Evolutionary conservation across 441 rosid genomes (phyloP).

Genomic region (Metrosideros polymorpha): DNA sequence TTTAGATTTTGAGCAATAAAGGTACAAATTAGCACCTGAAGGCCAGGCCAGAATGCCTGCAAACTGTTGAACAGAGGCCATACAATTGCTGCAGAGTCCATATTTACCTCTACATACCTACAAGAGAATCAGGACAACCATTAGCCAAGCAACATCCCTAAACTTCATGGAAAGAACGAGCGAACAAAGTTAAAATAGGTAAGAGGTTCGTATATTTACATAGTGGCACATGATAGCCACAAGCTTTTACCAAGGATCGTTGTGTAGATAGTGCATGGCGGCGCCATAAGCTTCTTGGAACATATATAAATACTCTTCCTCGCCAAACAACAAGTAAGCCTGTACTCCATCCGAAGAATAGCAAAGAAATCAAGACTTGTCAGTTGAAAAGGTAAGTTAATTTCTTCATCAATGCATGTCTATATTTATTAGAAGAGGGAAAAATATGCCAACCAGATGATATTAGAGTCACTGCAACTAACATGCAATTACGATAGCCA

Average conservation of each 20-base stretch:
- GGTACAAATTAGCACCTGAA: slow-evolving; percentile 49
- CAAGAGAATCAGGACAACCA: neutral
- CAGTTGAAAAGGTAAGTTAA: neutral
- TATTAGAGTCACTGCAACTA: neutral
- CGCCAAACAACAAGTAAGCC: slow-evolving; percentile 96
- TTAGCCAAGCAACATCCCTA: slow-evolving; percentile 3
- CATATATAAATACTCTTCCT: slow-evolving; percentile 85
- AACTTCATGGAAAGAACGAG: neutral
- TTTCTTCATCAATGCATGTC: neutral
- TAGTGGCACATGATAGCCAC: slow-evolving; percentile 10
- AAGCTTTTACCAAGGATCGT: slow-evolving; percentile 90
- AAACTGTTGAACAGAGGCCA: slow-evolving; percentile 97
- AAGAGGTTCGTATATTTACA: slow-evolving; percentile 11
- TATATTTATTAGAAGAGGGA: neutral
- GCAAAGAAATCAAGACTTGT: neutral
- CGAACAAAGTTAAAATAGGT: neutral
- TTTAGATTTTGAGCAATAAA: neutral
- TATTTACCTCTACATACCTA: slow-evolving; percentile 99
- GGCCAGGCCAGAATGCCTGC: slow-evolving; percentile 99
- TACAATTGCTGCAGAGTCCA: slow-evolving; percentile 98
- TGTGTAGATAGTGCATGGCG: slow-evolving; percentile 83
- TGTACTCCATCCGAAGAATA: slow-evolving; percentile 21
- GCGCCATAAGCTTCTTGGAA: slow-evolving; percentile 96
- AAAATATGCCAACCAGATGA: neutral
- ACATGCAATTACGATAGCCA: neutral